Conservation (phyloP, 2,329 filamentous ascomycete genomes). For the Cryphonectria naterciae region DNA sequence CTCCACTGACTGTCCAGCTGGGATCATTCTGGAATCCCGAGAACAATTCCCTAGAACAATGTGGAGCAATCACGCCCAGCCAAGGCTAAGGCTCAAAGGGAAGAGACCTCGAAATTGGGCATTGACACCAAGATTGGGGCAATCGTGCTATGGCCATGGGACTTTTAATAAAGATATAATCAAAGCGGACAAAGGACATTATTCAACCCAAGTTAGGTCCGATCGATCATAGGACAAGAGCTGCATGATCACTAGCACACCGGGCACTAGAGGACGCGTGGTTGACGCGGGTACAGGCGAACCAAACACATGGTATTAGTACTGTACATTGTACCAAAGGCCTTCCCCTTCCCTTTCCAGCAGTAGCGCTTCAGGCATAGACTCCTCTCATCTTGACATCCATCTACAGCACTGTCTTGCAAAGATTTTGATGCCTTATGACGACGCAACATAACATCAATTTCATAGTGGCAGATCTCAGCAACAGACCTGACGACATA, state of each 20-base stretch:
- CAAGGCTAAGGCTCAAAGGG: neutral
- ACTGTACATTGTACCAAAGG: neutral
- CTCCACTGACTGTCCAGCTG: neutral
- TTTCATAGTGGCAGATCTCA: neutral
- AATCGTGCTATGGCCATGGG: neutral
- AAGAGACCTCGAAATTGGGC: neutral
- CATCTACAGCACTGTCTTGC: neutral
- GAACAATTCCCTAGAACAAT: neutral
- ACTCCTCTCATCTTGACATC: neutral
- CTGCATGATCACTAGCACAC: neutral
- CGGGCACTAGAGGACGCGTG: neutral
- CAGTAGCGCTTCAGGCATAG: neutral
- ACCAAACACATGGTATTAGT: no score
- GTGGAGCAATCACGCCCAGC: neutral
- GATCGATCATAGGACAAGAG: neutral
- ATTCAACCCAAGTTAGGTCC: neutral
- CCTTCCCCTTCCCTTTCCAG: neutral
- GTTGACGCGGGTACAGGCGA: neutral
- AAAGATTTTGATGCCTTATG: neutral
- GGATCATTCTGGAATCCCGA: neutral
- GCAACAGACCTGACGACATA: neutral
- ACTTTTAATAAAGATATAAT: no score
- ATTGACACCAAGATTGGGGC: neutral
- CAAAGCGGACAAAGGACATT: neutral
- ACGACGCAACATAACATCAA: neutral